Percentiles rank a stretch among this genome's conserved stretches.
Evolutionary conservation across 2,329 filamentous ascomycete genomes (phyloP).

Genomic region (Clarireedia hainanense): DNA sequence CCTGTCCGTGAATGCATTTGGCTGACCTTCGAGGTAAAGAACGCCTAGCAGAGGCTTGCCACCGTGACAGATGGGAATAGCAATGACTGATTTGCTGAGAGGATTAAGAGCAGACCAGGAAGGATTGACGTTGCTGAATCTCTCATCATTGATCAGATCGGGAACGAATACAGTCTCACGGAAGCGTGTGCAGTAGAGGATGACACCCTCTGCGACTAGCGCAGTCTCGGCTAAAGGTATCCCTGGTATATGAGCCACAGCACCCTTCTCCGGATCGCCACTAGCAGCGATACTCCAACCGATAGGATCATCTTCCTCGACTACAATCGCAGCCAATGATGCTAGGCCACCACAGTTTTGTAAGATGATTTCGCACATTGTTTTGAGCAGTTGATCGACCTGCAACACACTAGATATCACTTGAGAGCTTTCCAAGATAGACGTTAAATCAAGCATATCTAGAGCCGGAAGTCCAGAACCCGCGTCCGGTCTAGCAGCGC

Average conservation of each 20-base stretch:
- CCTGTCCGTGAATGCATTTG: conserved; percentile 69
- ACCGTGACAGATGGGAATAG: conserved; percentile 71
- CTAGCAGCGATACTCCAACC: conserved; percentile 67
- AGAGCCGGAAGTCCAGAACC: conserved; percentile 61
- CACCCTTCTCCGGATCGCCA: conserved; percentile 61
- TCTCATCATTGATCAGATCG: conserved; percentile 66
- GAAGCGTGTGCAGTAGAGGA: conserved; percentile 70
- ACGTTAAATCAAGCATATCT: conserved; percentile 76
- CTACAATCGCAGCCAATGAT: conserved; percentile 64
- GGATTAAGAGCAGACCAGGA: conserved; percentile 62
- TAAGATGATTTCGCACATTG: conserved; percentile 74
- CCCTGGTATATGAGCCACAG: conserved; percentile 57
- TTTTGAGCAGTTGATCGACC: conserved; percentile 67
- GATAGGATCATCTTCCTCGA: conserved; percentile 53
- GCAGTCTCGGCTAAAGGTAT: conserved; percentile 58
- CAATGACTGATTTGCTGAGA: conserved; percentile 65
- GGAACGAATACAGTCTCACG: conserved; percentile 67
- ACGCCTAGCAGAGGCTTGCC: conserved; percentile 63
- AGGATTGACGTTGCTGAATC: conserved; percentile 68
- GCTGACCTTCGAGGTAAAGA: conserved; percentile 67
- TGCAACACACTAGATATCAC: conserved; percentile 72
- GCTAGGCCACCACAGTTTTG: conserved; percentile 67
- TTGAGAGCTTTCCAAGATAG: conserved; percentile 71
- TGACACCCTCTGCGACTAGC: conserved; percentile 67
- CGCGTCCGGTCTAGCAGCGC: conserved; percentile 48